Evolutionary conservation across 108 stramenopile genomes (phyloP).

Genomic region (Conticribra guillardii): DNA sequence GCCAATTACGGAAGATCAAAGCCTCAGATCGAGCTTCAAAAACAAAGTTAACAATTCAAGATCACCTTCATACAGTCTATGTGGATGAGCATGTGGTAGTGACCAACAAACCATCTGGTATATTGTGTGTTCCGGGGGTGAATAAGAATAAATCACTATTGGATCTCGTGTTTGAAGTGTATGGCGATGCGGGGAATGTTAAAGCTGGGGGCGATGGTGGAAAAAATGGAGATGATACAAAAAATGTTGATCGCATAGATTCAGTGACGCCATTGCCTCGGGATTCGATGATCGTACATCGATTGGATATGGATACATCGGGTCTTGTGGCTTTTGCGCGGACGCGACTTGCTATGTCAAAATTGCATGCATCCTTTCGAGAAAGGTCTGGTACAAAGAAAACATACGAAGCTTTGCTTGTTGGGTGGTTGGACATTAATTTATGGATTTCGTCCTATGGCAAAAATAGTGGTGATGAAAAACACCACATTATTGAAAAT

Average conservation of each 20-base stretch:
- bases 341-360: conserved; percentile 47
- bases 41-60: conserved; percentile 28
- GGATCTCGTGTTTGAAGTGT: conserved; percentile 61
- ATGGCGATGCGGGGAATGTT: conserved; percentile 5
- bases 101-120: conserved; percentile 77
- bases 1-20: conserved; percentile 68
- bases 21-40: conserved; percentile 52
- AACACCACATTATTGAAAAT: neutral
- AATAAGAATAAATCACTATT: conserved; percentile 60
- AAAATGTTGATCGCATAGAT: too few relatives aligned
- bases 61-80: conserved; percentile 62
- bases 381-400: conserved; percentile 53
- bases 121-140: conserved; percentile 80
- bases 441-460: conserved; percentile 15
- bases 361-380: conserved; percentile 67
- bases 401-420: conserved; percentile 66
- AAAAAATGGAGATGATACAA: neutral
- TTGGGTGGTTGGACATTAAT: conserved; percentile 47
- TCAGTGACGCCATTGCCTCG: conserved; percentile 3
- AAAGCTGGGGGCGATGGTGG: neutral
- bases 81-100: conserved; percentile 74
- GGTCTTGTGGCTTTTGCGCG: conserved; percentile 79
- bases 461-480: neutral
- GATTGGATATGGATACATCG: conserved; percentile 85
- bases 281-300: conserved; percentile 80